Conservation (phyloP, 164 flowering plant species). For the Hamamelis virginiana region DNA sequence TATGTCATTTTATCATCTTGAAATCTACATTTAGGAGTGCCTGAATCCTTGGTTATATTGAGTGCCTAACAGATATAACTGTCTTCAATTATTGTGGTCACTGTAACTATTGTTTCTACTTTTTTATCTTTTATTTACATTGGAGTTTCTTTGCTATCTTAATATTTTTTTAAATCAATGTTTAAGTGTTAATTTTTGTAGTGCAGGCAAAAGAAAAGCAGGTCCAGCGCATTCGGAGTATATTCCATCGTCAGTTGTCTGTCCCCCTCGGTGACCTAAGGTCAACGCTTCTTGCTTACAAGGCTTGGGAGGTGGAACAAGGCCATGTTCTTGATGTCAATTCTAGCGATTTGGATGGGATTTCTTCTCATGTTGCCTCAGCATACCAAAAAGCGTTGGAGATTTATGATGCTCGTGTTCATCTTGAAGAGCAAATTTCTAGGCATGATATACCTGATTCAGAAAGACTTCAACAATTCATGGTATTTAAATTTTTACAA, state of each 20-base stretch:
- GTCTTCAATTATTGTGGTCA: background rate
- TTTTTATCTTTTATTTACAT: background rate
- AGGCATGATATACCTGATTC: slow-evolving; percentile 45
- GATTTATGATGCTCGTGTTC: slow-evolving; percentile 62
- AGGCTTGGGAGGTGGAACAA: slow-evolving; percentile 79
- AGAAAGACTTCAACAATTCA: slow-evolving; percentile 65
- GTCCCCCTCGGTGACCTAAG: slow-evolving; percentile 53
- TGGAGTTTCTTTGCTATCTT: background rate
- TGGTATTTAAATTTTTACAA: slow-evolving; percentile 38
- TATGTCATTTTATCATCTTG: too few relatives aligned
- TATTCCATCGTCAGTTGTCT: slow-evolving; percentile 87
- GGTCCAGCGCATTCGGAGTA: slow-evolving; percentile 60
- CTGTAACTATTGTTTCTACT: background rate
- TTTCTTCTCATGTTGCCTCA: slow-evolving; percentile 58
- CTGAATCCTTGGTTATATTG: background rate
- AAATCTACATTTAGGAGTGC: too few relatives aligned
- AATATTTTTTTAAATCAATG: background rate
- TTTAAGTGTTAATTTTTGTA: background rate
- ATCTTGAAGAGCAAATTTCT: slow-evolving; percentile 63
- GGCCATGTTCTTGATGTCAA: slow-evolving; percentile 39
- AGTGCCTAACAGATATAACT: background rate
- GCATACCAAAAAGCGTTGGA: slow-evolving; percentile 73
- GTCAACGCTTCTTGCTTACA: slow-evolving; percentile 62
- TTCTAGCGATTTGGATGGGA: slow-evolving; percentile 48
- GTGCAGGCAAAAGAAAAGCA: slow-evolving; percentile 76